Conservation (phyloP, 257 asterid genomes). For the Prunella vulgaris region DNA sequence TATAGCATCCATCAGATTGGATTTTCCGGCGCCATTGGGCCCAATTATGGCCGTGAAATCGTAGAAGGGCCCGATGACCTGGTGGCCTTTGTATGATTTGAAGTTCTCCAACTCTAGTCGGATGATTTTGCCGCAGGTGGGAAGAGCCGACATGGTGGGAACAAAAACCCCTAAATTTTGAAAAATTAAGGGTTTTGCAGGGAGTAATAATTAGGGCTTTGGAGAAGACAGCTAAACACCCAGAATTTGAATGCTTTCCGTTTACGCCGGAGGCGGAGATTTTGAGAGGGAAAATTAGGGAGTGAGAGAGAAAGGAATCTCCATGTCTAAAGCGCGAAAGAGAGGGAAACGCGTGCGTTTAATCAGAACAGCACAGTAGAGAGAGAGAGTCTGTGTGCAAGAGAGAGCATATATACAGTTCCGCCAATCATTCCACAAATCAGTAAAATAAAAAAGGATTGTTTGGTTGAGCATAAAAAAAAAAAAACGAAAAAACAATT, state of each 20-base stretch:
- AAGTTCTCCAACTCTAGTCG: slow-evolving; percentile 87
- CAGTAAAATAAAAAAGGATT: too few species aligned
- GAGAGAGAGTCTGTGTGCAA: too few species aligned
- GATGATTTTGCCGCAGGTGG: slow-evolving; percentile 66
- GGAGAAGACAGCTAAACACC: background rate
- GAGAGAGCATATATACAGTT: too few species aligned
- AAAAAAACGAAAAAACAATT: too few species aligned
- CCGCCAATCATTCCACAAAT: too few species aligned
- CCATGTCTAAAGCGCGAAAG: background rate
- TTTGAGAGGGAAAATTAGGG: slow-evolving; percentile 11
- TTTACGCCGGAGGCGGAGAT: slow-evolving; percentile 10
- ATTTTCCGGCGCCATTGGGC: slow-evolving; percentile 97
- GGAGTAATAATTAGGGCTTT: background rate
- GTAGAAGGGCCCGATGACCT: slow-evolving; percentile 81
- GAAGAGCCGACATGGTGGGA: slow-evolving; percentile 43
- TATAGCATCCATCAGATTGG: slow-evolving; percentile 96
- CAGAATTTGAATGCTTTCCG: background rate
- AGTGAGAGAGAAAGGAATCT: background rate
- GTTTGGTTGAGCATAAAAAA: too few species aligned
- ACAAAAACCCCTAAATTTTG: slow-evolving; percentile 27
- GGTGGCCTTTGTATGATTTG: slow-evolving; percentile 91
- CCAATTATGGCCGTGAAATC: slow-evolving; percentile 95
- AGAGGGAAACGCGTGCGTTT: too few species aligned
- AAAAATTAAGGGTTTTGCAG: background rate
- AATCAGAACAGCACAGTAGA: background rate